phyloP scores from a whole-genome alignment of 768 basidiomycete species.

The Ramaria sp. region DNA sequence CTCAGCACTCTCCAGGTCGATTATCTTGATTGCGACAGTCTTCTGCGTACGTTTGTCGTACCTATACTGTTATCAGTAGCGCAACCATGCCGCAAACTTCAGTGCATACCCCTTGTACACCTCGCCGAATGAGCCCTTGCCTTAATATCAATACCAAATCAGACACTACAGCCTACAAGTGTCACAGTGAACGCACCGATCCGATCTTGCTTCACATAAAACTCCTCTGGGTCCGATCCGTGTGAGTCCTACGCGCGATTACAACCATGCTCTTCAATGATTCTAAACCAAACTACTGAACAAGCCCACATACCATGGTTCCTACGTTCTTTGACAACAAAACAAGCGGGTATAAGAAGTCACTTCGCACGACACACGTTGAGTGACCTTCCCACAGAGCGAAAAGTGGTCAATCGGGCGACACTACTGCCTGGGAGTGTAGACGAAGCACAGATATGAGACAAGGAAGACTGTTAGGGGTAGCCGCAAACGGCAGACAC shows the following conservation, averaged over 20 bases:
- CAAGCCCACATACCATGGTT: neutral
- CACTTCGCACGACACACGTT: neutral
- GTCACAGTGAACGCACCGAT: constrained; percentile 52
- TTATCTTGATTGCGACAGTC: constrained; percentile 99
- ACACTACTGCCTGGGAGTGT: too few relatives aligned
- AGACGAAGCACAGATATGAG: too few relatives aligned
- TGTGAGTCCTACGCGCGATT: constrained; percentile 39
- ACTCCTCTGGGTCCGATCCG: constrained; percentile 87
- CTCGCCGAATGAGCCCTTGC: constrained; percentile 98
- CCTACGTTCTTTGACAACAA: neutral
- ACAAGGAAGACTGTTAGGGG: neutral
- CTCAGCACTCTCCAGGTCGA: constrained; percentile 97
- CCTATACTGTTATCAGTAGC: constrained; percentile 28
- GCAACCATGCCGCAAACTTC: constrained; percentile 3
- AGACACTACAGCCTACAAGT: neutral
- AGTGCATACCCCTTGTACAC: constrained; percentile 88
- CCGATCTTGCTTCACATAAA: constrained; percentile 94
- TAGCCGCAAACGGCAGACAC: neutral
- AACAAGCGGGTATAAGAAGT: neutral
- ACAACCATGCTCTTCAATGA: neutral
- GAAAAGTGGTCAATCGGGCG: neutral
- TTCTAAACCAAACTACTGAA: too few relatives aligned
- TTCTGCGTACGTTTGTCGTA: constrained; percentile 93
- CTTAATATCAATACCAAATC: constrained; percentile 29
- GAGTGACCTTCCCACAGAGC: too few relatives aligned